phyloP scores from a whole-genome alignment of 805 yeast species.

The Barnettozyma salicaria region DNA sequence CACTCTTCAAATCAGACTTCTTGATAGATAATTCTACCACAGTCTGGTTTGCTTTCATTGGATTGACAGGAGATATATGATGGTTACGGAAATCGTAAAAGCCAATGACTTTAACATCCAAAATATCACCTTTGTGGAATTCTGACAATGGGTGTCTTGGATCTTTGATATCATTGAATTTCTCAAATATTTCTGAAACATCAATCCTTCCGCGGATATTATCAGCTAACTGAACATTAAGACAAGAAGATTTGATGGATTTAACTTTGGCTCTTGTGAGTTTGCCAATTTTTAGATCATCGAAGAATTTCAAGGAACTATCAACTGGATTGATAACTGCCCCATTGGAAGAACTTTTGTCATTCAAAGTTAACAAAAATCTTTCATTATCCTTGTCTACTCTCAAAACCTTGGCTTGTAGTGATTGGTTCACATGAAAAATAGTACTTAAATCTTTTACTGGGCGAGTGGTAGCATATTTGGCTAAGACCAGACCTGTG shows the following conservation, averaged over 20 bases:
- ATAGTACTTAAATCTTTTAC: slow-evolving; percentile 46
- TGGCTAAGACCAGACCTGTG: slow-evolving; percentile 77
- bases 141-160: slow-evolving; percentile 49
- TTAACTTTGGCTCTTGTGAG: slow-evolving; percentile 54
- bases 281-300: slow-evolving; percentile 55
- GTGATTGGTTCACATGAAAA: slow-evolving; percentile 64
- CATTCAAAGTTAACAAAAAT: slow-evolving; percentile 59
- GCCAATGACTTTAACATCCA: slow-evolving; percentile 69
- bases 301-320: slow-evolving; percentile 36
- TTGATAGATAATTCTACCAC: slow-evolving; percentile 62
- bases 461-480: slow-evolving; percentile 53
- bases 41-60: slow-evolving; percentile 46
- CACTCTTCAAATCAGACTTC: slow-evolving; percentile 33
- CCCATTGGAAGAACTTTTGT: slow-evolving; percentile 17
- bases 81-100: slow-evolving; percentile 66
- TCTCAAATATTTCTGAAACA: slow-evolving; percentile 59
- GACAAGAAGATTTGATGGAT: slow-evolving; percentile 62
- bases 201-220: slow-evolving; percentile 77
- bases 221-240: slow-evolving; percentile 71
- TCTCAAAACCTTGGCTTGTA: slow-evolving; percentile 58
- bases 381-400: slow-evolving; percentile 65
- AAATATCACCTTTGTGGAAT: slow-evolving; percentile 51
- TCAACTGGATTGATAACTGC: slow-evolving; percentile 57
- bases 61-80: slow-evolving; percentile 59
- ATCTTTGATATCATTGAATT: slow-evolving; percentile 49